Conservation (phyloP, 805 yeast genomes). For the Naumovozyma castellii region DNA sequence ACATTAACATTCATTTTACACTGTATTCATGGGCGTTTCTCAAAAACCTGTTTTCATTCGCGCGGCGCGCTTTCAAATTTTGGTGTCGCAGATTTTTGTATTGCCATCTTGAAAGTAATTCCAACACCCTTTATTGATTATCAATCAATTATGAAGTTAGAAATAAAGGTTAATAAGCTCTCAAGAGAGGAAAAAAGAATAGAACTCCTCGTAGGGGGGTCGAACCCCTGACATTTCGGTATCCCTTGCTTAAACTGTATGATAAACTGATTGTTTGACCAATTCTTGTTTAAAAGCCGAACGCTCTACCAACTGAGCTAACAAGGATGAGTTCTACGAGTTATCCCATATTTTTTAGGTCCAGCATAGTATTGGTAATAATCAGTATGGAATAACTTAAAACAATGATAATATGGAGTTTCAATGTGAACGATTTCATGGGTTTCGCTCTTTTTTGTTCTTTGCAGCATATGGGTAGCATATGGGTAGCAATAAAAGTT, state of each 20-base stretch:
- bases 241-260: not conserved
- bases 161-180: too few species aligned
- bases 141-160: too few species aligned
- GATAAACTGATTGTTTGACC: not conserved
- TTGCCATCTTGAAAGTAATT: too few species aligned
- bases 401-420: too few species aligned
- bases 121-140: too few species aligned
- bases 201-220: not conserved
- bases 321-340: slow-evolving; percentile 34
- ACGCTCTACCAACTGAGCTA: slow-evolving; percentile 67
- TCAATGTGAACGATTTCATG: too few species aligned
- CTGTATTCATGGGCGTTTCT: not conserved
- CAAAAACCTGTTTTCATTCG: too few species aligned
- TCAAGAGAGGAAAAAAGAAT: not conserved
- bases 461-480: not conserved
- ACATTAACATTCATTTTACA: not conserved
- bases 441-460: too few species aligned
- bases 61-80: too few species aligned
- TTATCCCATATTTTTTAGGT: not conserved
- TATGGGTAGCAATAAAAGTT: not conserved
- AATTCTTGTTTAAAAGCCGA: slow-evolving; percentile 42
- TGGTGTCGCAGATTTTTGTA: too few species aligned
- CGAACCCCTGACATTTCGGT: not conserved
- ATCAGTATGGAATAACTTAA: too few species aligned
- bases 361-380: not conserved